These are phyloP conservation scores for Aspergillus hancockii DNA, from an alignment of 495 filamentous ascomycete species.

Conservation along the genomic window DNA sequence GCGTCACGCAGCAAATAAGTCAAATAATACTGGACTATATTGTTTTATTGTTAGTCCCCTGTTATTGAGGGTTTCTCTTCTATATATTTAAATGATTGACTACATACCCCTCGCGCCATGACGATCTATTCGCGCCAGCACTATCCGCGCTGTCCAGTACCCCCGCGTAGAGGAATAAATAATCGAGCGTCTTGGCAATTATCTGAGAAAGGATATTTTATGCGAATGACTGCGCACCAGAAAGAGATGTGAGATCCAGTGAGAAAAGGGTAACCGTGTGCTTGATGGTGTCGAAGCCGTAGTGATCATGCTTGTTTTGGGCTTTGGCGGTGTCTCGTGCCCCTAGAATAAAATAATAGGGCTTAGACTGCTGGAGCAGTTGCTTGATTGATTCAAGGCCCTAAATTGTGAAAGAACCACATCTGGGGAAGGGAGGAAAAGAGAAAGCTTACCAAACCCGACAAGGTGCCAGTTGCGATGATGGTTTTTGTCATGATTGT, in stretches of 20 bases:
- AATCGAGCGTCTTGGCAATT: constrained; percentile 18
- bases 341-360: constrained; percentile 33
- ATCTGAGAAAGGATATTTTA: constrained; percentile 24
- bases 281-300: constrained; percentile 24
- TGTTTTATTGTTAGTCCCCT: background rate
- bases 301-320: constrained; percentile 22
- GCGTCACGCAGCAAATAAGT: constrained; percentile 26
- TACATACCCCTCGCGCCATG: constrained; percentile 27
- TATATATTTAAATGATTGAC: constrained; percentile 33
- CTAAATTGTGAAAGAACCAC: constrained; percentile 15
- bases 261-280: constrained; percentile 25
- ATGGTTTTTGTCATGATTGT: constrained; percentile 22
- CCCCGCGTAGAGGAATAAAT: constrained; percentile 28
- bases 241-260: constrained; percentile 25
- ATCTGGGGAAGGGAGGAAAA: background rate
- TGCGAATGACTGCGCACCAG: constrained; percentile 28
- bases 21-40: constrained; percentile 31
- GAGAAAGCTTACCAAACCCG: constrained; percentile 26
- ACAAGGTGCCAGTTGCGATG: constrained; percentile 31
- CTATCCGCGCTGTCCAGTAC: constrained; percentile 20
- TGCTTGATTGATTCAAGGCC: constrained; percentile 35
- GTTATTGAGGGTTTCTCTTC: background rate
- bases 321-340: constrained; percentile 24
- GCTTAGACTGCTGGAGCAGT: constrained; percentile 24
- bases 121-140: constrained; percentile 27